Evolutionary conservation across 2,329 filamentous ascomycete species (phyloP).

Genomic region (Penicillium thymicola): DNA sequence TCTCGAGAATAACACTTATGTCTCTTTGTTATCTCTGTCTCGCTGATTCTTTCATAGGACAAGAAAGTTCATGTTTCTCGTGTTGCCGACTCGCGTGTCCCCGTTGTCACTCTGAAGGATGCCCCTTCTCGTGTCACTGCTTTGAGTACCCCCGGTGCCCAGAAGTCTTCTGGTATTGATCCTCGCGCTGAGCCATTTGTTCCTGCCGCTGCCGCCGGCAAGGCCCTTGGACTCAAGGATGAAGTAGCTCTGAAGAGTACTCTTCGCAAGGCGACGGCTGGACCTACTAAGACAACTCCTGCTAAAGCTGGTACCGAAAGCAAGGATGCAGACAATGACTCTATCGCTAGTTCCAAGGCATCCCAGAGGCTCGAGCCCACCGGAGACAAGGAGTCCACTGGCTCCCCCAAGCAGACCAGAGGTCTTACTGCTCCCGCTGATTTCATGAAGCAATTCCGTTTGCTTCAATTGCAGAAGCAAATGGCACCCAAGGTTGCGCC

Average conservation of each 20-base stretch:
- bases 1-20: not conserved
- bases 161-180: not conserved
- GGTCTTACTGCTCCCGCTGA: not conserved
- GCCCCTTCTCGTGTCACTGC: not conserved
- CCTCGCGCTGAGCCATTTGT: not conserved
- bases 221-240: not conserved
- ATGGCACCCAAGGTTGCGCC: not conserved
- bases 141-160: not conserved
- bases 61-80: not conserved
- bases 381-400: not conserved
- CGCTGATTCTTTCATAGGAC: not conserved
- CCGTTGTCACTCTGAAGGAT: not conserved
- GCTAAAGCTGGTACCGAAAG: not conserved
- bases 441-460: slow-evolving; percentile 5
- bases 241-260: not conserved
- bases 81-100: not conserved
- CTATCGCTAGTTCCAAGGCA: not conserved
- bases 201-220: not conserved
- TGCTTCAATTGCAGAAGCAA: not conserved
- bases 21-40: not conserved
- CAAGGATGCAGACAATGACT: not conserved
- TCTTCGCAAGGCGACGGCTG: not conserved
- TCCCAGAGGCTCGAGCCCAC: not conserved
- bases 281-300: not conserved
- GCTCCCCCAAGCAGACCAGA: not conserved